Conservation (phyloP, 1,284 basidiomycete genomes). For the Cutaneotrichosporon sp. region DNA sequence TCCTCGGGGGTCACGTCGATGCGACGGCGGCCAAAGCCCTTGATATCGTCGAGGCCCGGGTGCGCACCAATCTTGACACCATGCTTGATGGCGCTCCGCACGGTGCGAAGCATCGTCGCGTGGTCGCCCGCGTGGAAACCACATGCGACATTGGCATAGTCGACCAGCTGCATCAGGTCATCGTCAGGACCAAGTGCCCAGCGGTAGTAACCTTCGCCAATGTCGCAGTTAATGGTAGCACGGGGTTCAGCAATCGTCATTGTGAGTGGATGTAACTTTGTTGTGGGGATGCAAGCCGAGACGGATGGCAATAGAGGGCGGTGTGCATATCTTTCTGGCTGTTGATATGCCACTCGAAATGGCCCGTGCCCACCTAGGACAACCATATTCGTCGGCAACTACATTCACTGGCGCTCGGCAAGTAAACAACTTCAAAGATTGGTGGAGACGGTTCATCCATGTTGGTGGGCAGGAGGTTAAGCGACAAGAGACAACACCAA, state of each 20-base stretch:
- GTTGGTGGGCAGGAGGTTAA: too few species aligned
- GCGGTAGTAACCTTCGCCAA: slow-evolving; percentile 28
- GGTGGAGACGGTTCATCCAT: too few species aligned
- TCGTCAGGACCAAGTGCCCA: slow-evolving; percentile 43
- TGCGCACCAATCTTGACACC: slow-evolving; percentile 42
- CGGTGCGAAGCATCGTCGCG: slow-evolving; percentile 39
- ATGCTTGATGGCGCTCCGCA: slow-evolving; percentile 33
- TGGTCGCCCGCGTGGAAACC: slow-evolving; percentile 43
- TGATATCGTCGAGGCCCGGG: slow-evolving; percentile 16
- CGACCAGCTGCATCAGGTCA: slow-evolving; percentile 33
- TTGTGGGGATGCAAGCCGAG: too few species aligned
- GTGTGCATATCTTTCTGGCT: too few species aligned
- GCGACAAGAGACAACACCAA: too few species aligned
- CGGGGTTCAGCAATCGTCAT: not conserved
- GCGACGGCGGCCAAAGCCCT: slow-evolving; percentile 15
- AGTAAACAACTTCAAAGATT: too few species aligned
- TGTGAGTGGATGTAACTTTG: too few species aligned
- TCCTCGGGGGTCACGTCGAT: slow-evolving; percentile 16
- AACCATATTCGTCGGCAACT: too few species aligned
- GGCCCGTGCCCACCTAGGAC: too few species aligned
- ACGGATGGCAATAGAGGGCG: too few species aligned
- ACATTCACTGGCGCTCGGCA: too few species aligned
- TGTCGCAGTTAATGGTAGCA: slow-evolving; percentile 11
- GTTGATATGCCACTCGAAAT: too few species aligned
- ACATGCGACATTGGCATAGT: slow-evolving; percentile 40